Base-by-base conservation (phyloP, 2,329 filamentous ascomycete species). In the Trichoderma hamatum region DNA sequence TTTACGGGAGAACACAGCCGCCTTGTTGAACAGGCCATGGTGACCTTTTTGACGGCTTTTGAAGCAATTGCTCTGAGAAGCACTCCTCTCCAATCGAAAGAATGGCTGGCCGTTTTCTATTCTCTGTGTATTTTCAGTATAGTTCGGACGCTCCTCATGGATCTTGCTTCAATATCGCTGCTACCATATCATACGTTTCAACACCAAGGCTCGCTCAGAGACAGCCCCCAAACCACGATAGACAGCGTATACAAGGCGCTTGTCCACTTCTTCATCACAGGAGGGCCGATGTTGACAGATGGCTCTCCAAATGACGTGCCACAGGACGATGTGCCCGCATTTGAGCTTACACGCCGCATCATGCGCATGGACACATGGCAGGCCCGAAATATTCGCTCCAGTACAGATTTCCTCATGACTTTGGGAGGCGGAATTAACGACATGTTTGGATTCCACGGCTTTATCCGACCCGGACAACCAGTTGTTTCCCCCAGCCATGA, bases 111-210 rank as follows among this genome's bases (percentile, higher is more conserved):
- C 2, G 75, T 83, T 4, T 86, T 88, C 70, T 78, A 86, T 61
- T 84, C 86, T 14, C 76, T 89, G 21, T 88, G 86, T 74, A 84
- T 89, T n/a, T 87, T 89, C 73, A 88, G 85, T 73, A 79, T 86
- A 32, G 81, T 84, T 24, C 82, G 83, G 60, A 85, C 85, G 1
- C 80, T 89, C 1, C 76, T 88, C 5, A 78, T 83, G 19, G 84
- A 87, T 67, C 78, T 85, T 59, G 69, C 43, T 65, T 72, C 39
- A 63, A 73, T 46, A 67, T 67, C 24, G 59, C 69, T 66, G 54
- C 70, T 66, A 52, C 70, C 59, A 28, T 59, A 51, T 67, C 71
- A 34, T 68, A 52, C 59, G 58, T 32, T 71, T 68, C 36, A 64
- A 36, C 32, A 69, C 51, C 16, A 67, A 34, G 10, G 70, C 70